phyloP scores from a whole-genome alignment of 495 filamentous ascomycete genomes.

The Xylaria flabelliformis region DNA sequence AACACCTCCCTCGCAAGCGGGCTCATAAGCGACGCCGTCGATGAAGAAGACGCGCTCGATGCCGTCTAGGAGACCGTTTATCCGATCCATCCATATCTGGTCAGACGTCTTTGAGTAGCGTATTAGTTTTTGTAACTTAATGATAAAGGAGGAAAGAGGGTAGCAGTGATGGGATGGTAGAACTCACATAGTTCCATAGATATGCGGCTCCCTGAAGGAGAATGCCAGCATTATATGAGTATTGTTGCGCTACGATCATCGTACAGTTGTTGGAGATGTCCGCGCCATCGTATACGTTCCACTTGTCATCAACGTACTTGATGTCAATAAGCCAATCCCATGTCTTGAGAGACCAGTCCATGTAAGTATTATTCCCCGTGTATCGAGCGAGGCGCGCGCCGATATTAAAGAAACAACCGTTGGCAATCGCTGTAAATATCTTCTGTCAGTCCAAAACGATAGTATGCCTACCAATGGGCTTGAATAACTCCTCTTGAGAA shows the following conservation, averaged over 20 bases:
- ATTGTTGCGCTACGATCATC: conserved; percentile 67
- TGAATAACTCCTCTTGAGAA: background rate
- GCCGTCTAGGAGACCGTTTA: conserved; percentile 65
- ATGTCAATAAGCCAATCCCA: conserved; percentile 74
- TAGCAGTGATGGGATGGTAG: background rate
- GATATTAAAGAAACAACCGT: conserved; percentile 86
- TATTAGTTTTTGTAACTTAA: conserved; percentile 29
- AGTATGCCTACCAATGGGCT: background rate
- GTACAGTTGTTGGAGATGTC: conserved; percentile 69
- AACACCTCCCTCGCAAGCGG: conserved; percentile 68
- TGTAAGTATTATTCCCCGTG: conserved; percentile 78
- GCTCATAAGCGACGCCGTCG: conserved; percentile 62
- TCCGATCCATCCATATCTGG: conserved; percentile 64
- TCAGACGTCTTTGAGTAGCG: conserved; percentile 21
- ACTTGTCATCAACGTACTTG: conserved; percentile 68
- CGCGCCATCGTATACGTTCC: conserved; percentile 77
- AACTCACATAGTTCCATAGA: conserved; percentile 75
- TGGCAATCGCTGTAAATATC: conserved; percentile 62
- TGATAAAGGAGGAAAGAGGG: background rate
- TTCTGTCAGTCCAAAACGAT: background rate
- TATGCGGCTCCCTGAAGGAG: conserved; percentile 74
- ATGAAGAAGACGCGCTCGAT: conserved; percentile 66
- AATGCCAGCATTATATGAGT: conserved; percentile 80
- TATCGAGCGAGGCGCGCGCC: conserved; percentile 79
- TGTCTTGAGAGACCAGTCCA: conserved; percentile 71